Evolutionary conservation across 2,329 filamentous ascomycete species (phyloP).

Genomic region (Fusarium poae): DNA sequence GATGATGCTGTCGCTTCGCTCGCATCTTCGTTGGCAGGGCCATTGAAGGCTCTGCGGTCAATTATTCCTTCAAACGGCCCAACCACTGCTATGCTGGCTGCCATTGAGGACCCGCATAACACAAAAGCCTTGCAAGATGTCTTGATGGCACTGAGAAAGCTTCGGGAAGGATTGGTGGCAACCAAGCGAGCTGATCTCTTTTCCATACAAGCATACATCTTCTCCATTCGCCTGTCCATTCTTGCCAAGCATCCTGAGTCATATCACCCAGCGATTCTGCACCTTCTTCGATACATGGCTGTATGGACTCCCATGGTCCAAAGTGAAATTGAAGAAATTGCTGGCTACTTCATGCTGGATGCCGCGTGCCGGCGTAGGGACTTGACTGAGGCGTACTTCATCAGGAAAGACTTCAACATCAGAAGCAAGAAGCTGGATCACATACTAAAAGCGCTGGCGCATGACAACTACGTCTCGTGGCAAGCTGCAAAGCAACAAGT

Average conservation of each 20-base stretch:
- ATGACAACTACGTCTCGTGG: conserved; percentile 87
- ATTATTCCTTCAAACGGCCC: conserved; percentile 32
- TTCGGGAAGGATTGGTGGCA: conserved; percentile 89
- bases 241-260: conserved; percentile 86
- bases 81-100: conserved; percentile 29
- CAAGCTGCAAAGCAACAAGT: conserved; percentile 77
- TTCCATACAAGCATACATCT: conserved; percentile 89
- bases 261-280: conserved; percentile 87
- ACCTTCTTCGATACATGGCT: conserved; percentile 81
- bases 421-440: conserved; percentile 76
- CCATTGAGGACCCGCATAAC: conserved; percentile 52
- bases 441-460: conserved; percentile 77
- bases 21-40: conserved; percentile 21
- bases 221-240: conserved; percentile 87
- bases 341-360: conserved; percentile 86
- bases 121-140: conserved; percentile 78
- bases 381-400: conserved; percentile 77
- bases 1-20: not conserved
- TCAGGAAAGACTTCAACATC: conserved; percentile 72
- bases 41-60: conserved; percentile 21
- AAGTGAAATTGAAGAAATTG: conserved; percentile 82
- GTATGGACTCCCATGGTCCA: conserved; percentile 74
- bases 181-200: conserved; percentile 82
- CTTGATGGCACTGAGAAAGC: conserved; percentile 87
- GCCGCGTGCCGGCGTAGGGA: conserved; percentile 86